Evolutionary conservation across 2,329 filamentous ascomycete species (phyloP), one percentile per base, ranked within the genome.

Genomic region (Apiospora pterosperma): DNA sequence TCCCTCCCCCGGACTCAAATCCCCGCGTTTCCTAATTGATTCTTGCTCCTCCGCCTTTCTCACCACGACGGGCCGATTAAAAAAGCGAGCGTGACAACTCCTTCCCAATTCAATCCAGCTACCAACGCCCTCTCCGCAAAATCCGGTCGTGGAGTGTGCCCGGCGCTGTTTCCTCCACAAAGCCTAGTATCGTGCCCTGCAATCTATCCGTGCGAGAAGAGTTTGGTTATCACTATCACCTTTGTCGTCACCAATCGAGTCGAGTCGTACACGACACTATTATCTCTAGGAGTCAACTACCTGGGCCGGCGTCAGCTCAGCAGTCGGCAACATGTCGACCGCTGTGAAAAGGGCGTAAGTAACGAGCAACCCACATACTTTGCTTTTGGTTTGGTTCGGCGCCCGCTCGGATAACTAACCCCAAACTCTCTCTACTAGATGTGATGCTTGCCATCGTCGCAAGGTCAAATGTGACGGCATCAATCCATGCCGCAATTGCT

Each of bases 401-500:
- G 36, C 61, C 16, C 16, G 34, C 3, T 41, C 10, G 55, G 41
- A n/a, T 60, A 12, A 31, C 52, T 41, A 34, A 38, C 34, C 12
- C 16, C 36, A 23, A 23, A 52, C 36, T n/a, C 52, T 5, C 38
- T 34, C n/a, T 1, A 21, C 79, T 73, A 89, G 89, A 65, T 92
- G 89, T 79, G 89, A 92, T 76, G 89, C 88, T 72, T 92, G 89
- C 75, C 89, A 91, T 80, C 87, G 88, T 69, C 86, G 89, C 76
- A 92, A 92, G 77, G 89, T 92, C 74, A 91, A 90, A 76, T 92
- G 90, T 74, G 88, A 91, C 73, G 88, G 89, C 65, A 81, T 87
- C 73, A 88, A 88, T 71, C 89, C 90, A 23, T 93, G 90, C 76
- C 84, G 86, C 66, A 91, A 92, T 77, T 92, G 90, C 77, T 82